Evolutionary conservation across 768 basidiomycete species (phyloP), one percentile per base, ranked within the genome.

Genomic region (Kwoniella bestiolae): DNA sequence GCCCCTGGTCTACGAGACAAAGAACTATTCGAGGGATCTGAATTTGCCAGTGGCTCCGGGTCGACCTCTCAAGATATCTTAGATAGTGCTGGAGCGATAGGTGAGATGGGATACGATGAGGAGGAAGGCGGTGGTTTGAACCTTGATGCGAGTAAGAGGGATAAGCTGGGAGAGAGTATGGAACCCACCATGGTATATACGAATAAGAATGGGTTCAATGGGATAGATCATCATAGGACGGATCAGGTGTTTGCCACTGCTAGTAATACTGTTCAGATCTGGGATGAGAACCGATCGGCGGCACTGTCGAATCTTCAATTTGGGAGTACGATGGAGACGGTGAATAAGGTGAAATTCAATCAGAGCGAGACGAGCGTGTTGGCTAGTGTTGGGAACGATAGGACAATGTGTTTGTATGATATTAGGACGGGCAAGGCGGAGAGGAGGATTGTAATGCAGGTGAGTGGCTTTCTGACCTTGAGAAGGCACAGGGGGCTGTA

Each of bases 351-450:
- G 44, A 87, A 89, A 46, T 99, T 98, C 84, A 98, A 98, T 80
- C 87, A 91, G 73, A 91, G 91, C 61, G 96, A 99, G 83, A 86
- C 91, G 18, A 94, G 91, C 34, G 90, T 98, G 1, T 86, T 99
- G n/a, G 95, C 94, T 2, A 91, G 91, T 77, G 88, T 94, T 64
- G 95, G 96, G 34, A 91, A 91, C 50, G 96, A 99, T 79, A 86
- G 96, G 60, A 94, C 94, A 31, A 94, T 98, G 81, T 94, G 92
- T 2, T 83, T 99, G 34, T 98, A 98, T 78, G 96, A 99, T 76
- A 90, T 98, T 67, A 86, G 96, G 28, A 97, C 94, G 14, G 94
- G 94, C 50, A 97, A 96, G 82, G 95, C 96, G 1, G 92, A 98
- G 78, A 85, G 93, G 28, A 83, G 94, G 49, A 85, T 94, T 4